Base-by-base conservation (phyloP, 768 basidiomycete species). In the Mycena metata region DNA sequence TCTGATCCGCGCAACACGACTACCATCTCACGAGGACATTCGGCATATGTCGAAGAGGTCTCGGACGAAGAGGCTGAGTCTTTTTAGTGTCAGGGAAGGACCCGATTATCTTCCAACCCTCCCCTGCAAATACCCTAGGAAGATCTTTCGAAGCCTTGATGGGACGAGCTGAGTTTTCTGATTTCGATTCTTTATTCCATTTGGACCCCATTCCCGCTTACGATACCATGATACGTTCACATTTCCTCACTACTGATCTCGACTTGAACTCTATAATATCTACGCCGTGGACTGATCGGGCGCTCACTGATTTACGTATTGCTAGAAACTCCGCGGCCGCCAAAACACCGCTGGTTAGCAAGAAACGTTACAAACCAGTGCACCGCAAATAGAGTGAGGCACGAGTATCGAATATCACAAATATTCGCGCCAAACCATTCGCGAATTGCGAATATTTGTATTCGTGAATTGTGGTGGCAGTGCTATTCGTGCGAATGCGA, bases 131-230 rank as follows among this genome's bases (percentile, higher is more conserved):
- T 59, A 69, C 68, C 30, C 49, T 69, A 5, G 68, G 68, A 69
- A 70, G 65, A 63, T 72, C 67, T 1, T 30, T 72, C 8, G 71
- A 72, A 60, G 67, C 64, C 1, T n/a, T 72, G 0, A 66, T 69
- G 73, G 70, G 57, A 39, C 51, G 52, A 61, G 69, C 60, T 75
- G 62, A 69, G 67, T 57, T 50, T 46, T 70, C 51, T 23, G 47
- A 56, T 63, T 58, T 69, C 42, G 42, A 47, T 70, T 72, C 76
- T 60, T 73, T 73, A 56, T 49, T 66, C 21, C 21, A 64, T 41
- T 1, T 64, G 0, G 35, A 43, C 19, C 64, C 64, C 1, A 24
- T 17, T 33, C 19, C 62, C 7, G 17, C 54, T 2, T 33, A 50
- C 21, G 39, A 47, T 12, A n/a, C n/a, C 66, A 70, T 58, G n/a